A percentile compares a stretch with the other conserved stretches of the same genome.
Conservation (phyloP, 768 basidiomycete species). For the Tylopilus sp. region DNA sequence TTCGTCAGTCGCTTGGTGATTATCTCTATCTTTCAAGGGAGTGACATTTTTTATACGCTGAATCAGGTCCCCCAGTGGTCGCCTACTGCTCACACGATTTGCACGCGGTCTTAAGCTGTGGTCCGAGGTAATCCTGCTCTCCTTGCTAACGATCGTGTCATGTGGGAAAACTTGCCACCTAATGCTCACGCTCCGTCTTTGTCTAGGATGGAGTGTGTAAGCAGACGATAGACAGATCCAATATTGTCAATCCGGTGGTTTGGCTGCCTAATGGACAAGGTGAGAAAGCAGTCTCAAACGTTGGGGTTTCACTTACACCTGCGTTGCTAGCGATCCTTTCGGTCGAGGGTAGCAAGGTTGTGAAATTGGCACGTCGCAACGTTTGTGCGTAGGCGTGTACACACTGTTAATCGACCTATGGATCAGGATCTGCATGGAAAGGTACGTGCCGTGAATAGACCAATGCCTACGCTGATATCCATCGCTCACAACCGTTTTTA, state of each 20-base stretch:
- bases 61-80: slow-evolving; percentile 46
- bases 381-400: neutral
- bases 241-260: slow-evolving; percentile 42
- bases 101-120: slow-evolving; percentile 48
- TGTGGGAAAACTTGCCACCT: neutral
- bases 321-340: slow-evolving; percentile 43
- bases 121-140: slow-evolving; percentile 46
- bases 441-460: slow-evolving; percentile 13
- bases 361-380: slow-evolving; percentile 38
- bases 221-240: slow-evolving; percentile 46
- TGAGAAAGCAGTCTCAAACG: slow-evolving; percentile 9
- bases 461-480: neutral
- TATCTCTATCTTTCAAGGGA: neutral
- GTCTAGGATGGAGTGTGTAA: slow-evolving; percentile 47
- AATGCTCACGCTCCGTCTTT: neutral
- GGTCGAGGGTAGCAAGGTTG: slow-evolving; percentile 46
- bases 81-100: slow-evolving; percentile 44
- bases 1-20: slow-evolving; percentile 52
- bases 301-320: neutral
- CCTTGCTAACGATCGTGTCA: accelerated
- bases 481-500: neutral
- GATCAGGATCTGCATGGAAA: slow-evolving; percentile 41
- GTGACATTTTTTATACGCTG: neutral
- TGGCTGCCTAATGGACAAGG: slow-evolving; percentile 51
- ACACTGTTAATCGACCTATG: neutral